Percentiles rank a stretch among this genome's conserved stretches.
Evolutionary conservation across 2,329 filamentous ascomycete species (phyloP).

Genomic region (Scytalidium lignicola): DNA sequence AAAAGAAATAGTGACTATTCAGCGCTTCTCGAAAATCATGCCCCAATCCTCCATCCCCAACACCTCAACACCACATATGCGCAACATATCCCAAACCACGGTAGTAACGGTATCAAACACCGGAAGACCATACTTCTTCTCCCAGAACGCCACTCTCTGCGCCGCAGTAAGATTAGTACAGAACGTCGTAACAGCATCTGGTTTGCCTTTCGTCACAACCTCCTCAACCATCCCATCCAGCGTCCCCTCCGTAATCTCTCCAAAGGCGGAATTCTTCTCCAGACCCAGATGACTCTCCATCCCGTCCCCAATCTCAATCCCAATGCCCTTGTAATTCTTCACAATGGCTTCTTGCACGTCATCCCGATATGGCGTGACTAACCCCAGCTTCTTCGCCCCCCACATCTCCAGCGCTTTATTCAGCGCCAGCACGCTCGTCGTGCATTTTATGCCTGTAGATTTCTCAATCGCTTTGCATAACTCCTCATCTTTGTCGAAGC

Average conservation of each 20-base stretch:
- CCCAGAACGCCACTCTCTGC: conserved; percentile 33
- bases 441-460: conserved; percentile 33
- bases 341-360: conserved; percentile 35
- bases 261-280: conserved; percentile 34
- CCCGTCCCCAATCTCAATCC: conserved; percentile 29
- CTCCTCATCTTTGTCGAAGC: conserved; percentile 34
- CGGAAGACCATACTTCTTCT: conserved; percentile 28
- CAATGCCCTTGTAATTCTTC: conserved; percentile 28
- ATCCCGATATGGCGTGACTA: conserved; percentile 38
- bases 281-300: conserved; percentile 28
- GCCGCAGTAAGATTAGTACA: conserved; percentile 39
- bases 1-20: background rate
- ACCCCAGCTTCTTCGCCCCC: conserved; percentile 25
- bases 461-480: conserved; percentile 33
- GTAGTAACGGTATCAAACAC: conserved; percentile 40
- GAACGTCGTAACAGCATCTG: conserved; percentile 33
- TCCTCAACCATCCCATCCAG: conserved; percentile 18
- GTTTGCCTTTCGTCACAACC: conserved; percentile 17
- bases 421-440: conserved; percentile 36
- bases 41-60: conserved; percentile 30
- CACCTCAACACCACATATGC: conserved; percentile 26
- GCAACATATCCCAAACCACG: conserved; percentile 36
- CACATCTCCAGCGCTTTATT: conserved; percentile 29
- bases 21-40: conserved; percentile 23
- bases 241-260: conserved; percentile 28